Conservation (phyloP, 139 green algal genomes). For the Dunaliella primolecta region DNA sequence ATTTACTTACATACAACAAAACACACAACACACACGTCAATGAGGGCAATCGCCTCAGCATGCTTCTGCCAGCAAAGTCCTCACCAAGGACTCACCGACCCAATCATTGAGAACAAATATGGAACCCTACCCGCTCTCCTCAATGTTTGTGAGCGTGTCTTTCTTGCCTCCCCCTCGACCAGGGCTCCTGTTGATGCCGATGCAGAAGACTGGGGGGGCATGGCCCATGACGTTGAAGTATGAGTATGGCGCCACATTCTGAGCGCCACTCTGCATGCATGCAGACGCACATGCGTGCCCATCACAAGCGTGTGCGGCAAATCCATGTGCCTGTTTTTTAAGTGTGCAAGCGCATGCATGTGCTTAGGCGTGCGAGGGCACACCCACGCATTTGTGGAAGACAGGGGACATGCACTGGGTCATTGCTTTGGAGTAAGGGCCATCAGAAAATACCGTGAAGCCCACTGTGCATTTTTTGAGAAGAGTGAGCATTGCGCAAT, state of each 20-base stretch:
- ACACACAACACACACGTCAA: too few species aligned
- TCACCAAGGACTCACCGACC: too few species aligned
- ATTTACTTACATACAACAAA: too few species aligned
- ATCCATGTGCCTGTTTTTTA: constrained; percentile 5
- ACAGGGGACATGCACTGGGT: background rate
- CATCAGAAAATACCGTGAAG: too few species aligned
- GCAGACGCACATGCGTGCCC: background rate
- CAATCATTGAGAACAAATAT: too few species aligned
- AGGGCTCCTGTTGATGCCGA: constrained; percentile 9
- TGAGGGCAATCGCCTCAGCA: too few species aligned
- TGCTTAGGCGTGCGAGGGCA: background rate
- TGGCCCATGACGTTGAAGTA: constrained; percentile 22
- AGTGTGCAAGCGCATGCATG: background rate
- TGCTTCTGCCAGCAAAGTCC: too few species aligned
- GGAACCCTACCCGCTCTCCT: constrained; percentile 82
- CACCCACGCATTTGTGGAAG: background rate
- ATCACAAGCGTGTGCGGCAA: background rate
- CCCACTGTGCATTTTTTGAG: too few species aligned
- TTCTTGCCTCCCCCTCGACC: constrained; percentile 59
- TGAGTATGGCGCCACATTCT: constrained; percentile 8
- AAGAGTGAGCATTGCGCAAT: too few species aligned
- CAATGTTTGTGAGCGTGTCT: constrained; percentile 88
- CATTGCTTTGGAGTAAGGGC: too few species aligned
- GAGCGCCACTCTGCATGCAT: background rate
- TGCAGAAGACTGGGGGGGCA: background rate